Evolutionary conservation across 2,329 filamentous ascomycete species (phyloP).

Genomic region (Orbilia blumenaviensis): DNA sequence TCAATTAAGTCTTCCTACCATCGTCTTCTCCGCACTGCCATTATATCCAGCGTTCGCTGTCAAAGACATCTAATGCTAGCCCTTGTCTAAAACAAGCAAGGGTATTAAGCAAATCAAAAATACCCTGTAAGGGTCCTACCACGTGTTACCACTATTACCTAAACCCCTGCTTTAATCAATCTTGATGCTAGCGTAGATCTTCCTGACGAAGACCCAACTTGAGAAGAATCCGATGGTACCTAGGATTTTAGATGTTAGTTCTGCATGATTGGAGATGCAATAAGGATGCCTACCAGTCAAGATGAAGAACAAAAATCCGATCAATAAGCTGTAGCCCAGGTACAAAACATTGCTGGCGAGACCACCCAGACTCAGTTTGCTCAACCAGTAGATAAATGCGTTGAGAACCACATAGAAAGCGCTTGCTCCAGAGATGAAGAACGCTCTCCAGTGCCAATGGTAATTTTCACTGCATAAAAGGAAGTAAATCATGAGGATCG

Average conservation of each 20-base stretch:
- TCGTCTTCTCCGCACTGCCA: not conserved
- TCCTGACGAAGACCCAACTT: slow-evolving; percentile 91
- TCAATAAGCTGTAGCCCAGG: slow-evolving; percentile 86
- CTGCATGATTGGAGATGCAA: not conserved
- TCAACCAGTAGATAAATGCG: slow-evolving; percentile 88
- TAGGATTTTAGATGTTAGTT: slow-evolving; percentile 61
- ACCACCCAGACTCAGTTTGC: slow-evolving; percentile 83
- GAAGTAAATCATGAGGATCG: slow-evolving; percentile 95
- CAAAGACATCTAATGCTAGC: not conserved
- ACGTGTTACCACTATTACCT: not conserved
- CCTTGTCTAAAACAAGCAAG: not conserved
- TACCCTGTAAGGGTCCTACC: not conserved
- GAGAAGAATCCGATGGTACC: slow-evolving; percentile 95
- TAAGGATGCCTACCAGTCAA: slow-evolving; percentile 77
- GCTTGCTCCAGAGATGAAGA: slow-evolving; percentile 88
- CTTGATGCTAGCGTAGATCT: slow-evolving; percentile 98
- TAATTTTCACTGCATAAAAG: slow-evolving; percentile 96
- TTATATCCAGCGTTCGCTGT: not conserved
- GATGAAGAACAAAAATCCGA: slow-evolving; percentile 91
- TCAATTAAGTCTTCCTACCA: not conserved
- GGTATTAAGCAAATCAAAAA: not conserved
- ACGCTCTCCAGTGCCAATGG: slow-evolving; percentile 98
- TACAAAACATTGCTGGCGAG: slow-evolving; percentile 89
- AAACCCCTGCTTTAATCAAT: slow-evolving; percentile 72
- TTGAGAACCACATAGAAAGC: slow-evolving; percentile 92